Percentiles rank a stretch among this genome's conserved stretches.
Evolutionary conservation across 2,329 filamentous ascomycete genomes (phyloP).

Genomic region (Botryotinia narcissicola): DNA sequence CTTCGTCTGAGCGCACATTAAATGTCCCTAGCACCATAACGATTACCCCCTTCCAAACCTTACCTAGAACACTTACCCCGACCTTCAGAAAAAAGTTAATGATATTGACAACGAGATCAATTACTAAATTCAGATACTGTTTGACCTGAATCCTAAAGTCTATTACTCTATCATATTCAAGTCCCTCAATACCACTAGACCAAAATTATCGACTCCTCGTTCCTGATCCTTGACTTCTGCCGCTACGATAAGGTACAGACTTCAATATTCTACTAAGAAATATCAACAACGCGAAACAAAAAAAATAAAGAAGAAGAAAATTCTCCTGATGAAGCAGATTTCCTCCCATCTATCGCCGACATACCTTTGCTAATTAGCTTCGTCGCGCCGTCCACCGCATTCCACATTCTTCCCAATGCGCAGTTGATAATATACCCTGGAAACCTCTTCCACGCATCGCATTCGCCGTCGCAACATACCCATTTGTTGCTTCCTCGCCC

Average conservation of each 20-base stretch:
- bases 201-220: background rate
- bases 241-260: background rate
- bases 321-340: conserved; percentile 11
- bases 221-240: background rate
- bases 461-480: conserved; percentile 94
- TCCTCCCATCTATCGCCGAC: conserved; percentile 6
- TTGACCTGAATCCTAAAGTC: background rate
- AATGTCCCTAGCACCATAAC: background rate
- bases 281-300: background rate
- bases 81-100: conserved; percentile 1
- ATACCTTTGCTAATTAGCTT: conserved; percentile 7
- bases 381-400: conserved; percentile 1
- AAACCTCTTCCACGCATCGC: conserved; percentile 94
- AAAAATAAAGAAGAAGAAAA: background rate
- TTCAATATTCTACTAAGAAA: background rate
- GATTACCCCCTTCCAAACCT: conserved; percentile 12
- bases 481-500: conserved; percentile 81
- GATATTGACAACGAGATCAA: conserved; percentile 9
- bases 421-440: conserved; percentile 72
- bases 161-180: background rate
- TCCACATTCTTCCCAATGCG: conserved; percentile 20
- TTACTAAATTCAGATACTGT: background rate
- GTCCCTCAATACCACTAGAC: background rate
- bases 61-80: conserved; percentile 6
- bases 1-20: background rate